These are phyloP conservation scores for Lizonia empirigonia DNA, from an alignment of 2,329 filamentous ascomycete genomes.

Conservation along the genomic window DNA sequence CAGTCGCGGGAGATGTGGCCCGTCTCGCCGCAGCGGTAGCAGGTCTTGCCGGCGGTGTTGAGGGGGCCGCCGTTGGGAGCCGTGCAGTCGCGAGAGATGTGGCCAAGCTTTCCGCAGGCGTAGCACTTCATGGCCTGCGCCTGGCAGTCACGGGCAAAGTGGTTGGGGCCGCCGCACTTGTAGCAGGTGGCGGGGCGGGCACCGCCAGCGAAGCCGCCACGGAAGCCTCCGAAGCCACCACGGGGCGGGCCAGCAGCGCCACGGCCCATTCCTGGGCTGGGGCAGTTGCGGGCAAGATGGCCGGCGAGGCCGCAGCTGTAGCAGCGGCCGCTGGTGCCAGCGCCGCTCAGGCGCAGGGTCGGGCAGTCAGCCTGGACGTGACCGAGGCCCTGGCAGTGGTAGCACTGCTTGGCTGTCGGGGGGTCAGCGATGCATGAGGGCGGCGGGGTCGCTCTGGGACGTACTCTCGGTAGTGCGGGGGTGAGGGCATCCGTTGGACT, in stretches of 20 bases:
- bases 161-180: slow-evolving; percentile 85
- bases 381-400: slow-evolving; percentile 97
- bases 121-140: slow-evolving; percentile 99
- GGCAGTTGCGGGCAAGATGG: slow-evolving; percentile 90
- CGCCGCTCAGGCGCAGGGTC: slow-evolving; percentile 86
- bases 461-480: slow-evolving; percentile 91
- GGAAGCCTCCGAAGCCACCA: slow-evolving; percentile 71
- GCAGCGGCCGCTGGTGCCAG: slow-evolving; percentile 83
- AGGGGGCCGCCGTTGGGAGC: slow-evolving; percentile 94
- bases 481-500: slow-evolving; percentile 96
- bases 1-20: slow-evolving; percentile 97
- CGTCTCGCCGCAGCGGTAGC: slow-evolving; percentile 95
- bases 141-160: slow-evolving; percentile 98
- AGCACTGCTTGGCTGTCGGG: slow-evolving; percentile 89
- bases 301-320: slow-evolving; percentile 95
- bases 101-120: slow-evolving; percentile 88
- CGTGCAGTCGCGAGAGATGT: slow-evolving; percentile 94
- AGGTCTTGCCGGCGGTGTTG: slow-evolving; percentile 96
- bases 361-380: slow-evolving; percentile 99
- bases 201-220: slow-evolving; percentile 75
- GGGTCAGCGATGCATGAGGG: slow-evolving; percentile 3
- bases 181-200: slow-evolving; percentile 70
- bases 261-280: slow-evolving; percentile 72
- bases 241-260: slow-evolving; percentile 69
- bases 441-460: slow-evolving; percentile 33